Percentiles rank a stretch among this genome's conserved stretches.
Evolutionary conservation across 2,329 filamentous ascomycete genomes (phyloP).

Genomic region (Epichloe scottii): DNA sequence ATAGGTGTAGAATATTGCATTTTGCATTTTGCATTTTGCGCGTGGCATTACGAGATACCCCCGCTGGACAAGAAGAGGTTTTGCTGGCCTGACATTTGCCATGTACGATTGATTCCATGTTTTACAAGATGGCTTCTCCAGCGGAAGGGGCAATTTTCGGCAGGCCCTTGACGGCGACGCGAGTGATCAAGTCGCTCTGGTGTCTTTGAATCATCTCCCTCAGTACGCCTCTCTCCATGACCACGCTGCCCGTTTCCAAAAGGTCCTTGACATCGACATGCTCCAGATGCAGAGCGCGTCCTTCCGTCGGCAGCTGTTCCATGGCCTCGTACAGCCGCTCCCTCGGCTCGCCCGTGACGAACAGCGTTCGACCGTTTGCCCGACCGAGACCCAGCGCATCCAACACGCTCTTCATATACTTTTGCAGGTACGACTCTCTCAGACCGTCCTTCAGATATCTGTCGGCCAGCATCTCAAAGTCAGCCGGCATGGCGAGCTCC

Average conservation of each 20-base stretch:
- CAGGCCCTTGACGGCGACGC: slow-evolving; percentile 31
- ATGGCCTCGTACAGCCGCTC: slow-evolving; percentile 56
- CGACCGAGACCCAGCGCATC: slow-evolving; percentile 57
- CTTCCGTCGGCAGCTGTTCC: slow-evolving; percentile 49
- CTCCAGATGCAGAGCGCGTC: slow-evolving; percentile 53
- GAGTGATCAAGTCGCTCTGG: slow-evolving; percentile 49
- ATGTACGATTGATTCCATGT: neutral
- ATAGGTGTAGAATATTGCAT: slow-evolving; percentile 5
- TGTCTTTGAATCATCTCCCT: slow-evolving; percentile 61
- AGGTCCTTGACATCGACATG: slow-evolving; percentile 95
- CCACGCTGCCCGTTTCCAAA: slow-evolving; percentile 68
- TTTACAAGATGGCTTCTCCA: slow-evolving; percentile 13
- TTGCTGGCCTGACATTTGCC: neutral
- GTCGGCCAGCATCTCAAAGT: slow-evolving; percentile 32
- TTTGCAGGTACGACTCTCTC: slow-evolving; percentile 43
- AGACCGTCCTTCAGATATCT: slow-evolving; percentile 34
- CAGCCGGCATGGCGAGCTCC: slow-evolving; percentile 47
- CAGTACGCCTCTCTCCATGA: slow-evolving; percentile 76
- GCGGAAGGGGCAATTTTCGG: slow-evolving; percentile 19
- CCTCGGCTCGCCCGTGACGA: slow-evolving; percentile 54
- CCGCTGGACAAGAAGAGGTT: neutral
- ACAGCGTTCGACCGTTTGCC: slow-evolving; percentile 55
- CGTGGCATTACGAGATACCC: slow-evolving; percentile 4
- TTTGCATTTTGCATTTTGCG: slow-evolving; percentile 2
- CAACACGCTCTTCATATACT: slow-evolving; percentile 57